Conservation (phyloP, 176 grass and related monocot genomes). For the Aegilops umbellulata region DNA sequence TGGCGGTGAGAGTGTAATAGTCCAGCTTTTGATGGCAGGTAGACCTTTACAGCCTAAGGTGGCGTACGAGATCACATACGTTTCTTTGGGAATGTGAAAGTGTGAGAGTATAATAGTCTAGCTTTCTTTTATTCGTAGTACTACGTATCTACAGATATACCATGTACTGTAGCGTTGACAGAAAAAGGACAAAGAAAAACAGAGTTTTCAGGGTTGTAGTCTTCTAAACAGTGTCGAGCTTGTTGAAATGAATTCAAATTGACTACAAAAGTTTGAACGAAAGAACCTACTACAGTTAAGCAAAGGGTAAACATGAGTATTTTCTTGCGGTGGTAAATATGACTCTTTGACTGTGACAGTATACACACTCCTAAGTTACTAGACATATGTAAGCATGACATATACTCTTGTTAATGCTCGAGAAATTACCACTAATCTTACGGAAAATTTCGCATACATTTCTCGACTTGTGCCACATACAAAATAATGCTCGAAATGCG, state of each 20-base stretch:
- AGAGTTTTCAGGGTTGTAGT: not conserved
- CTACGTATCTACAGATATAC: not conserved
- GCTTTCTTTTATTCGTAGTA: not conserved
- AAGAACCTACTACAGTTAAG: not conserved
- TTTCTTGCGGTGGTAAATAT: not conserved
- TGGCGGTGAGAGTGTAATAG: not conserved
- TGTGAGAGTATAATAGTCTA: not conserved
- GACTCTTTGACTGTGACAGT: not conserved
- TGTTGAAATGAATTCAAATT: not conserved
- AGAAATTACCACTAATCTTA: slow-evolving; percentile 22
- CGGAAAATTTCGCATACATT: slow-evolving; percentile 15
- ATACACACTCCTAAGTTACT: not conserved
- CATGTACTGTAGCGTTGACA: not conserved
- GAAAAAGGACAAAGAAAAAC: not conserved
- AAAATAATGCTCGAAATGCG: too few species aligned
- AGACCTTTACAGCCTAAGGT: too few species aligned
- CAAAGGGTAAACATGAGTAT: not conserved
- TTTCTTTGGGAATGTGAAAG: not conserved
- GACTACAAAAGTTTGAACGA: not conserved
- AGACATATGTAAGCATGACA: not conserved
- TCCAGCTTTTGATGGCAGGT: too few species aligned
- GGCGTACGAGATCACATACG: not conserved
- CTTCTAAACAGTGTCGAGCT: not conserved
- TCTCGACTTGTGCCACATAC: not conserved
- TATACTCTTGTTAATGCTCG: not conserved